Evolutionary conservation across 2,329 filamentous ascomycete genomes (phyloP), one percentile per base, ranked within the genome.

Genomic region (Xenosphaeropsis pyriputrescens): DNA sequence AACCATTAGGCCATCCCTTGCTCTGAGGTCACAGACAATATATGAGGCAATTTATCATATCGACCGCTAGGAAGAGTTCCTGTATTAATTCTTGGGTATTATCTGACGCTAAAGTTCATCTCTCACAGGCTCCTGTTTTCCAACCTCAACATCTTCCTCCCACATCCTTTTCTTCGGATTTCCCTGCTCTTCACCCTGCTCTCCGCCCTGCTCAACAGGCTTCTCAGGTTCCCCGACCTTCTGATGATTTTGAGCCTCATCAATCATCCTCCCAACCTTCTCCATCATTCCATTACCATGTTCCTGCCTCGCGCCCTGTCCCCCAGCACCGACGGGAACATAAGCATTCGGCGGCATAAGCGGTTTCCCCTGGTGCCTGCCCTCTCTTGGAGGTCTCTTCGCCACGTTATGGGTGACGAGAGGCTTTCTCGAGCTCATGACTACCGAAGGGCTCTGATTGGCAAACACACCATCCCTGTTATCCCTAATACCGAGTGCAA

Each of bases 91-190:
- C 12, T 11, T 26, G 3, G 22, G 12, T 6, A 26, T 9, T 26
- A 26, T 9, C 22, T 26, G 22, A 26, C 12, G 22, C 22, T 26
- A 26, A 9, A 58, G 38, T 41, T 58, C 55, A 42, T 57, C 52
- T 35, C 46, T 55, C 26, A 38, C 42, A 38, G 44, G 46, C 39
- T 50, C 41, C 12, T 35, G 33, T 17, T 48, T 47, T 16, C 48
- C 47, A 44, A 51, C 52, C 43, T 63, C 59, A 32, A 49, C 53
- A 19, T 60, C 56, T 40, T 70, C 70, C 45, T 76, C 71, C 62
- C 71, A 74, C 57, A 68, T 68, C 57, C 71, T 67, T 60, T 77
- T 77, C 61, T 68, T 75, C 6, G 70, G 69, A 52, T 77, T 77
- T 18, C 53, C 49, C 18, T 44, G 44, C 54, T 58, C 45, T 48